Evolutionary conservation across 2,329 filamentous ascomycete genomes (phyloP), one percentile per base, ranked within the genome.

Genomic region (Paraphaeosphaeria minitans): DNA sequence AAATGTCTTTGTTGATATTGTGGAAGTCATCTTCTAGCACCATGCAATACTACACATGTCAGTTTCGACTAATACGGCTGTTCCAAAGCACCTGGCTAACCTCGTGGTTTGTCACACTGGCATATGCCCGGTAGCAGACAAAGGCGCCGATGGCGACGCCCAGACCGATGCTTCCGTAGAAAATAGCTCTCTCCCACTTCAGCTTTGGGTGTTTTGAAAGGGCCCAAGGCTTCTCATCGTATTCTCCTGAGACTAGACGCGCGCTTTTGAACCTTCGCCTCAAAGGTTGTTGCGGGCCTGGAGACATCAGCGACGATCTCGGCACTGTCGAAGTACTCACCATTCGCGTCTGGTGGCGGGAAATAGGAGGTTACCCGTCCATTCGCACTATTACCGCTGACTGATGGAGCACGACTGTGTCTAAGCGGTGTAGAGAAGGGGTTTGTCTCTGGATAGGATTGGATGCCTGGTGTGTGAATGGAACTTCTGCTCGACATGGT

Each of bases 1-100:
- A 93, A 1, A 89, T 75, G 21, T 83, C 79, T 0, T 79, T 75
- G 67, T 89, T 80, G 55, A 90, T 80, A 0, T 83, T 85, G 41
- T 79, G 75, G 1, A 82, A 81, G 66, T 89, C 91, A 66, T 85
- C 82, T 37, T 92, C 89, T 14, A 69, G 24, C 2, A 69, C 33
- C 52, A 69, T 39, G 22, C 66, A 69, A 47, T 67, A 67, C 61
- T 68, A 42, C 19, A 45, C 13, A 4, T 39, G 39, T 67, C 46
- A 67, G 58, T 19, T 16, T 19, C 3, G 22, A 10, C 8, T 42
- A 16, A 4, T 19, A 24, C 9, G 0, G 46, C 16, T 31, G 41
- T 21, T 5, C 29, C 13, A 14, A 24, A 14, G 13, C 8, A 10
- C 29, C 4, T 31, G 12, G 1, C 54, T 33, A 49, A 65, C 64